phyloP scores from a whole-genome alignment of 78 protist genomes.

The Cavenderia fasciculata region DNA sequence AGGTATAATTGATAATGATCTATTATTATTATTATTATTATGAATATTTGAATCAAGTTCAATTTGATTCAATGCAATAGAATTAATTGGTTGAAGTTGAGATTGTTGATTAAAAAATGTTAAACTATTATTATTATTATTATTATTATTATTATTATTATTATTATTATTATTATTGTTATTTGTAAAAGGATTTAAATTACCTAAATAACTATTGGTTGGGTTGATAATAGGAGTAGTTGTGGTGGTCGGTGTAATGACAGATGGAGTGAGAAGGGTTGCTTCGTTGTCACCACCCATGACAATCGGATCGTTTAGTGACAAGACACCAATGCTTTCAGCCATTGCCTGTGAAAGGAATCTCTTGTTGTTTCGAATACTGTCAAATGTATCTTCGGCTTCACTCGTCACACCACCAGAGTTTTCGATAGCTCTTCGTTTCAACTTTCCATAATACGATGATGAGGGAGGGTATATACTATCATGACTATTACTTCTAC shows the following conservation, averaged over 20 bases:
- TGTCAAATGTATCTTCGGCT: too few relatives aligned
- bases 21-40: neutral
- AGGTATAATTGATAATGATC: neutral
- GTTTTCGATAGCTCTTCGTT: too few relatives aligned
- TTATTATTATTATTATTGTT: too few relatives aligned
- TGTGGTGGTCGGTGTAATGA: neutral
- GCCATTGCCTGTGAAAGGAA: conserved; percentile 23
- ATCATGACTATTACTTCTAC: too few relatives aligned
- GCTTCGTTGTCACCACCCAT: too few relatives aligned
- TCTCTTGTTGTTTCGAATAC: neutral
- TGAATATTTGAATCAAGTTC: neutral
- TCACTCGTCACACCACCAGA: too few relatives aligned
- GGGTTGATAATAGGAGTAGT: neutral
- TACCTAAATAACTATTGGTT: neutral
- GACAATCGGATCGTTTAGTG: conserved; percentile 9
- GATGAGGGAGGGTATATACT: too few relatives aligned
- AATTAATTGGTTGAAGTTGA: neutral
- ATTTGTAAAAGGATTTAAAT: neutral
- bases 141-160: neutral
- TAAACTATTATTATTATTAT: neutral
- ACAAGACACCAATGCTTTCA: conserved; percentile 3
- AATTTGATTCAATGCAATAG: neutral
- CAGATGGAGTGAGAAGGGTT: neutral
- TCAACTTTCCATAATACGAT: too few relatives aligned
- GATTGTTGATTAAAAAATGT: neutral